Percentiles rank a stretch among this genome's conserved stretches.
phyloP scores from a whole-genome alignment of 768 basidiomycete genomes.

The Leccinum rimulosum region DNA sequence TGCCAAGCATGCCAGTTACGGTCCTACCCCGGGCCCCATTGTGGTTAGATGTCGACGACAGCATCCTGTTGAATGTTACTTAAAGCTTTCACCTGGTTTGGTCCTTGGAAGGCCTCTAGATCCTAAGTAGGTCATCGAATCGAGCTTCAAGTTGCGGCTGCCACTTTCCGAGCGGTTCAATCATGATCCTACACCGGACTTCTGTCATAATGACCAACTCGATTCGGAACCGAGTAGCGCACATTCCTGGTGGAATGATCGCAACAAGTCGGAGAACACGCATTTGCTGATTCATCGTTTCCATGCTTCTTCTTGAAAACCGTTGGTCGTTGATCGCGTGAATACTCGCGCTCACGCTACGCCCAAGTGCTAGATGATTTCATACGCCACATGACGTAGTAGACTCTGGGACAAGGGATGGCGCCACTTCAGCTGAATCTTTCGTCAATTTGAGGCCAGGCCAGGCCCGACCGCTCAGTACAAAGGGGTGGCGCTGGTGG shows the following conservation, averaged over 20 bases:
- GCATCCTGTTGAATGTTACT: too few relatives aligned
- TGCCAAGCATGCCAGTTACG: too few relatives aligned
- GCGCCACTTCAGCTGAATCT: not conserved
- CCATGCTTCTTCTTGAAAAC: not conserved
- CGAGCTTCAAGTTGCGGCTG: too few relatives aligned
- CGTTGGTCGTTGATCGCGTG: not conserved
- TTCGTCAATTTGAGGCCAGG: not conserved
- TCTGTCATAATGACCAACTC: too few relatives aligned
- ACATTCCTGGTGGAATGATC: not conserved
- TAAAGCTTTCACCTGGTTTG: too few relatives aligned
- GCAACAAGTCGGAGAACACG: not conserved
- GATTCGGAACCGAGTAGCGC: not conserved
- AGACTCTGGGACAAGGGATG: not conserved
- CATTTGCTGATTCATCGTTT: not conserved
- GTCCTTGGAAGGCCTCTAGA: too few relatives aligned
- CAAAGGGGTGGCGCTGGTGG: not conserved
- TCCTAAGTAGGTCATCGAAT: too few relatives aligned
- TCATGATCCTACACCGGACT: too few relatives aligned
- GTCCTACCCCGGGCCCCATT: too few relatives aligned
- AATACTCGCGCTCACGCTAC: not conserved
- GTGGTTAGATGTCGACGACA: too few relatives aligned
- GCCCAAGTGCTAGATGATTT: not conserved
- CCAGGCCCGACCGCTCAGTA: not conserved
- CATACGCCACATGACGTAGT: not conserved
- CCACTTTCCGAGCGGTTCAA: too few relatives aligned